Base-by-base conservation (phyloP, 768 basidiomycete genomes). In the Russula virescens region DNA sequence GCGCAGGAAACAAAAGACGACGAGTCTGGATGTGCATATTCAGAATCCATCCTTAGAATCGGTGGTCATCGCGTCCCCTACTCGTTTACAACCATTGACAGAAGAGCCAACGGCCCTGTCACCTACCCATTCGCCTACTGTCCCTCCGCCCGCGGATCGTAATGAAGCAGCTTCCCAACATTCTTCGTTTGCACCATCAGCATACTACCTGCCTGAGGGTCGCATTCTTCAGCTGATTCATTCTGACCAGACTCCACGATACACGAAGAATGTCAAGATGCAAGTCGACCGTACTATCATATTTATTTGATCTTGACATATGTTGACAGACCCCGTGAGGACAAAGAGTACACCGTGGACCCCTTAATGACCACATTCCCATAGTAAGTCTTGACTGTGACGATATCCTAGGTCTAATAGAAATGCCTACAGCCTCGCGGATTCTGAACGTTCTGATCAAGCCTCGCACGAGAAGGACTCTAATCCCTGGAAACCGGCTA, bases 181-280 rank as follows among this genome's bases (percentile, higher is more conserved):
- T 38, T 11, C 38, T 38, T 14, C 47, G 2, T 50, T 26, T 6
- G n/a, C 11, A 3, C 23, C 19, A 25, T 62, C 48, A 10, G 35
- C 34, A 13, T 25, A 50, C 25, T 4, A 7, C 31, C 18, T 35
- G 3, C 61, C 61, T 7, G 40, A 62, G 1, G 40, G 48, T 45
- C 48, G 54, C 6, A 1, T 43, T 25, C 2, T 56, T 11, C 28
- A 25, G 28, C 9, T 56, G n/a, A 45, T 62, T 43, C 3, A 50
- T 1, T 62, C 61, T 14, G 61, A 62, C 13, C 40, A 62, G 23
- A 18, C 56, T 2, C 55, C 61, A 26, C 55, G 61, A 55, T 62
- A 62, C 48, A 14, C 48, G n/a, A 56, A 56, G 28, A 13, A n/a
- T 6, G 28, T 38, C 19, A 50, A 2, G 23, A 43, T 62, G 61